Conservation (phyloP, 805 yeast species). For the Phaffomyces opuntiae region DNA sequence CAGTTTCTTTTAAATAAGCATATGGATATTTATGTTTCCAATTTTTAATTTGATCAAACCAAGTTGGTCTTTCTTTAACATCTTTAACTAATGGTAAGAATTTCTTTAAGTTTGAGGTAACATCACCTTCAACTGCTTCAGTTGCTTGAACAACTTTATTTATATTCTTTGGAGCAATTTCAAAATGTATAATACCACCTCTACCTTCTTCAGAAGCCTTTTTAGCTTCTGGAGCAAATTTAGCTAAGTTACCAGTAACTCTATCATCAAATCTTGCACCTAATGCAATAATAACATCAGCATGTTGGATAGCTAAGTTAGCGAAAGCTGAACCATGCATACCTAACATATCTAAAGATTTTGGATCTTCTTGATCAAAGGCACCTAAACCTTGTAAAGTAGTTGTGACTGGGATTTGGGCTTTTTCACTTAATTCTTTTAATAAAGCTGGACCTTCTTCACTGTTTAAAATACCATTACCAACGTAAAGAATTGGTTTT, state of each 20-base stretch:
- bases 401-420: conserved; percentile 93
- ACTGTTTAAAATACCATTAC: conserved; percentile 80
- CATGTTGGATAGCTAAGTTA: conserved; percentile 86
- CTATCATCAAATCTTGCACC: conserved; percentile 99
- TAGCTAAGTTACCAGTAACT: conserved; percentile 80
- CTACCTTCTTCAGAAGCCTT: conserved; percentile 80
- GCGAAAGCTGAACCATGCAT: conserved; percentile 98
- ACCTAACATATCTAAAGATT: conserved; percentile 92
- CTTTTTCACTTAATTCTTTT: conserved; percentile 83
- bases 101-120: conserved; percentile 63
- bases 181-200: conserved; percentile 97
- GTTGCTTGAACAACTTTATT: conserved; percentile 96
- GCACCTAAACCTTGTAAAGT: conserved; percentile 92
- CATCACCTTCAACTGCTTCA: conserved; percentile 96
- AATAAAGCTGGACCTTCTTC: conserved; percentile 74
- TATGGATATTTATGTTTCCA: conserved; percentile 91
- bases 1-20: conserved; percentile 71
- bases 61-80: conserved; percentile 64
- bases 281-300: conserved; percentile 87
- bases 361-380: conserved; percentile 85
- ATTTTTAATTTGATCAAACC: conserved; percentile 66
- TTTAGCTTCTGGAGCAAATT: conserved; percentile 92
- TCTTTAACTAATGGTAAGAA: conserved; percentile 65
- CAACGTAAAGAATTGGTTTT: conserved; percentile 84
- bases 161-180: conserved; percentile 93